Base-by-base conservation (phyloP, 768 basidiomycete genomes). In the Suillus fuscotomentosus region DNA sequence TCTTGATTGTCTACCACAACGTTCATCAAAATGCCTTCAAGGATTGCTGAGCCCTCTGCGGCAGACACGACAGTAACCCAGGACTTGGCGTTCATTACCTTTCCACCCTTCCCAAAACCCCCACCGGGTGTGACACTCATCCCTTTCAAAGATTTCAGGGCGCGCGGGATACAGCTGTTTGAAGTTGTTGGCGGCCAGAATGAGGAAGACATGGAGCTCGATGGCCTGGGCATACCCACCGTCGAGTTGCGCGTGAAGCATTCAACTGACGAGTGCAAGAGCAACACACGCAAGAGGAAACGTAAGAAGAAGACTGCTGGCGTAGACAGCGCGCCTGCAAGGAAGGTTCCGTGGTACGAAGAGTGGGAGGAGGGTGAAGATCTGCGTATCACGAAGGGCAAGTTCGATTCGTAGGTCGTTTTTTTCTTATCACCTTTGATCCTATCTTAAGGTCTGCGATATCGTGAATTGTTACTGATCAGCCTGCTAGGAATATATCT, bases 301-400 rank as follows among this genome's bases (percentile, higher is more conserved):
- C 86, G 82, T 72, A 78, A 72, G 64, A 78, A 75, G 60, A 74
- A 73, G 42, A 67, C 69, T 4, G 61, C 70, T 62, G 68, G 54
- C 10, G 50, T 51, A 5, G 69, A 68, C 22, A 69, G 42, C 14
- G 63, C 66, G 20, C 70, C 71, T 2, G 64, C 65, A 54, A 74
- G 73, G 39, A 75, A 72, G 60, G 61, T 70, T 20, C 77, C 78
- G 48, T 93, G 90, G 90, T 90, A 83, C 78, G 85, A 90, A 65
- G 77, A 84, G n/a, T 93, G 91, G 91, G 83, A 83, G 59, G 84
- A 88, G 48, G 79, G 77, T 3, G 90, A 92, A 71, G 74, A 79
- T 56, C 74, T 81, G 39, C 78, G 85, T 64, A 73, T 78, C 45
- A 76, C 71, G 5, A 76, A 70, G 36, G 75, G 75, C 48, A 77